Base-by-base conservation (phyloP, 495 filamentous ascomycete species). In the Amniculicola lignicola region DNA sequence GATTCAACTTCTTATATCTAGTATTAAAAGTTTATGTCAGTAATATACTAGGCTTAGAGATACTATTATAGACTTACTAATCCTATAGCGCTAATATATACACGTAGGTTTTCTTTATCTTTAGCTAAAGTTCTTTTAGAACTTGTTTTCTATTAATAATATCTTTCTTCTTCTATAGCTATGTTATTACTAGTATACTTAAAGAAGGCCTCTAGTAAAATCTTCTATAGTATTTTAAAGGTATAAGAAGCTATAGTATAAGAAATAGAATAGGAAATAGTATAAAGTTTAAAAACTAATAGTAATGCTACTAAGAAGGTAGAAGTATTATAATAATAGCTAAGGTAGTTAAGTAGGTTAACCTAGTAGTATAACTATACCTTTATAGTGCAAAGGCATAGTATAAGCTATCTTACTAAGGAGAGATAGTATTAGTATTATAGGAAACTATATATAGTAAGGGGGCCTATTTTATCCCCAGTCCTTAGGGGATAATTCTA, bases 1-100 rank as follows among this genome's bases (percentile, higher is more conserved):
- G 46, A 37, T 50, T 37, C 46, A 21, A 22, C 46, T 50, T 37
- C 46, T 50, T 21, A 39, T 50, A 50, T 36, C 46, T 50, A 21
- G 31, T 50, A 18, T 50, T 50, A 50, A 50, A 22, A 50, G 28
- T 50, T 50, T 18, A 50, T 15, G n/a, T 21, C 12, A 36, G 46
- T 50, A 18, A 12, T 50, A 21, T n/a, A n/a, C n/a, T n/a, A n/a
- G 15, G 46, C 46, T 50, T 46, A 22, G 25, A 46, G 43, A 46
- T 46, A 31, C 21, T 15, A 46, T 46, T 14, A 25, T 46, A 46
- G 43, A 46, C 43, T 46, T 15, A 46, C 43, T 46, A 16, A 31
- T 11, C 24, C 43, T 16, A 46, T 28, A 46, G 43, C 43, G 22
- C 43, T 15, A 46, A 46, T 15, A 15, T 15, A 22, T 25, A 25